Conservation (phyloP, 805 yeast species). For the Candida boidinii region DNA sequence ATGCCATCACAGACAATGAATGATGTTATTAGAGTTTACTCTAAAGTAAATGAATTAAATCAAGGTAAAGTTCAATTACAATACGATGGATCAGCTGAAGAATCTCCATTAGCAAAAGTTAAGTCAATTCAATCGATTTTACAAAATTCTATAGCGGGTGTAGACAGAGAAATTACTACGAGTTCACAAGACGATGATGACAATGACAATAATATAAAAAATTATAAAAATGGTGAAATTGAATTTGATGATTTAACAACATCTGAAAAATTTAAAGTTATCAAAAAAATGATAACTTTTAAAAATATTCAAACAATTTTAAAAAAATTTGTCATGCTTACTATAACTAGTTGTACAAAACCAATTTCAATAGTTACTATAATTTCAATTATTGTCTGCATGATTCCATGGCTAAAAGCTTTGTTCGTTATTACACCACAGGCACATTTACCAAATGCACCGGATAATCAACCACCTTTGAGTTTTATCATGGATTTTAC, state of each 20-base stretch:
- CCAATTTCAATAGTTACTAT: conserved; percentile 73
- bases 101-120: conserved; percentile 1
- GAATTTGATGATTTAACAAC: neutral
- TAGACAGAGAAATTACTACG: no score
- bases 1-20: conserved; percentile 32
- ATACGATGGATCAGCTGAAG: conserved; percentile 9
- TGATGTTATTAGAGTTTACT: conserved; percentile 44
- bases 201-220: neutral
- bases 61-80: conserved; percentile 9
- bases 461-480: conserved; percentile 76
- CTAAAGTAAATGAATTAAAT: conserved; percentile 32
- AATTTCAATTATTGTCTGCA: conserved; percentile 53
- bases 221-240: no score
- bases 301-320: neutral
- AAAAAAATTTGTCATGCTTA: conserved; percentile 12
- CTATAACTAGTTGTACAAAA: conserved; percentile 45
- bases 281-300: conserved; percentile 1
- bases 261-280: neutral
- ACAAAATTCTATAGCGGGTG: neutral
- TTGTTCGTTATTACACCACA: conserved; percentile 46
- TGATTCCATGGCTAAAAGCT: conserved; percentile 84
- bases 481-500: conserved; percentile 81
- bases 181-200: no score
- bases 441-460: conserved; percentile 59
- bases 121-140: no score